Evolutionary conservation across 352 stramenopile species (phyloP).

Genomic region (Pythium grandisporangium): DNA sequence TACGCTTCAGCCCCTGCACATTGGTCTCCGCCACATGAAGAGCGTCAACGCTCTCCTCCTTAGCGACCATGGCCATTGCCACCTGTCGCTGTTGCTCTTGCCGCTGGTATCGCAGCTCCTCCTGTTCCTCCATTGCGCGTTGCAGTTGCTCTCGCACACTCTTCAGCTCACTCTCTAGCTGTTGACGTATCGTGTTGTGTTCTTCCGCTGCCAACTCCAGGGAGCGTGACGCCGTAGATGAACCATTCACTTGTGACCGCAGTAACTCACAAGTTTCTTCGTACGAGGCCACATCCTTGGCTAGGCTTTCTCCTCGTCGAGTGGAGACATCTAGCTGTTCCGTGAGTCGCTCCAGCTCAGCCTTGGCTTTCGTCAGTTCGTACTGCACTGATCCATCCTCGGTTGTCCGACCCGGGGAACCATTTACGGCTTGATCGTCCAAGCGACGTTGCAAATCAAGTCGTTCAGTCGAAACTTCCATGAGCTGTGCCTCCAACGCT

Average conservation of each 20-base stretch:
- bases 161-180: conserved; percentile 23
- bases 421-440: conserved; percentile 4
- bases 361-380: not conserved
- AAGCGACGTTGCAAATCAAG: conserved; percentile 6
- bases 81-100: no score
- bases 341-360: conserved; percentile 15
- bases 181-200: conserved; percentile 4
- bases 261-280: conserved; percentile 45
- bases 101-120: conserved; percentile 49
- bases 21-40: no score
- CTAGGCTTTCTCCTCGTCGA: conserved; percentile 25
- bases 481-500: conserved; percentile 17
- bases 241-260: conserved; percentile 42
- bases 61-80: no score
- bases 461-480: conserved; percentile 8
- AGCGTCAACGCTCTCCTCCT: no score
- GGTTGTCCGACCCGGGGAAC: not conserved
- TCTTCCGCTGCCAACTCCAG: conserved; percentile 28
- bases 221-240: conserved; percentile 22
- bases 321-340: conserved; percentile 30
- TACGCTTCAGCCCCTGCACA: no score
- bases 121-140: conserved; percentile 37
- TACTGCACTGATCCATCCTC: not conserved
- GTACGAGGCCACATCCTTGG: conserved; percentile 62
- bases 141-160: conserved; percentile 17